Evolutionary conservation across 2,329 filamentous ascomycete genomes (phyloP), one percentile per base, ranked within the genome.

Genomic region (Fonsecaea monophora): DNA sequence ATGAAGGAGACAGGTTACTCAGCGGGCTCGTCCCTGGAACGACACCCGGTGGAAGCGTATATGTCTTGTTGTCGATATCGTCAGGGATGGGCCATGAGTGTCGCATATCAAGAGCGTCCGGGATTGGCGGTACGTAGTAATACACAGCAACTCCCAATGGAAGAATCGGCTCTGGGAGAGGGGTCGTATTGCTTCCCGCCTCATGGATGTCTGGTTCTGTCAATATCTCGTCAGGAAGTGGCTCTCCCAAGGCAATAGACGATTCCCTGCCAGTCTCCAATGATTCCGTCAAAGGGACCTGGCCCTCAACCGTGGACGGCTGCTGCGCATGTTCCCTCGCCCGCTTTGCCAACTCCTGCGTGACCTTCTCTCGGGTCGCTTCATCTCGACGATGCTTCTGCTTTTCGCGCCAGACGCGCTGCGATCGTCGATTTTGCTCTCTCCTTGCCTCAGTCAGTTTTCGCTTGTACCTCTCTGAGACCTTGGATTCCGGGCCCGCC

Each of bases 361-460:
- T 56, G 50, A 70, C 65, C 48, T 60, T 65, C n/a, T 53, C 30
- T 42, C 54, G 62, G 34, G 69, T 25, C 35, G 67, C 68, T 21
- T 69, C 57, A n/a, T 65, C 62, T 8, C 60, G 67, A 32, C 63
- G 60, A 54, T 67, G 56, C 54, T 67, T 69, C 40, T 67, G 66
- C 62, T 60, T 69, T 35, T 68, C 67, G 12, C 69, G 67, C 60
- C 64, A 69, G 42, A 67, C 30, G 15, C 64, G 68, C 34, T 71
- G 70, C 5, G 68, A 68, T 8, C 65, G 66, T 15, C 70, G 68
- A 21, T 71, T 71, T 56, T 71, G 70, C 38, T 69, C 61, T 12
- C 68, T 37, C 32, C 70, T 54, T n/a, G 68, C 68, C n/a, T 69
- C 70, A 21, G 70, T 70, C 25, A 71, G 42, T 34, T 70, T 82